A percentile compares a stretch with the other conserved stretches of the same genome.
Evolutionary conservation across 2,329 filamentous ascomycete species (phyloP).

Genomic region (Diaporthe citri): DNA sequence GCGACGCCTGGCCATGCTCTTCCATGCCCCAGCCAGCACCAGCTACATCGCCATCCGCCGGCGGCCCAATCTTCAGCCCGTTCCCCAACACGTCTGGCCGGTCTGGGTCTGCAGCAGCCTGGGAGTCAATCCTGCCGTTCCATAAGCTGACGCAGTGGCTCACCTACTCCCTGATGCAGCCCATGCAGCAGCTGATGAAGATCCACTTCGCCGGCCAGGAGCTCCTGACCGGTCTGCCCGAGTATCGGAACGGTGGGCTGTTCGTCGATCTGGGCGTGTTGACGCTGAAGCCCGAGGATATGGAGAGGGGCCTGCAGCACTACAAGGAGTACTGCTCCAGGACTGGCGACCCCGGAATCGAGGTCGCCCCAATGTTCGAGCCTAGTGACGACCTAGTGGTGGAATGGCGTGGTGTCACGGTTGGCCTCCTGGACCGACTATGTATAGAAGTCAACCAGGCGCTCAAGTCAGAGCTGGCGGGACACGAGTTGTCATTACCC

Average conservation of each 20-base stretch:
- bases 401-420: conserved; percentile 74
- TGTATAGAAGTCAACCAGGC: conserved; percentile 69
- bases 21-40: conserved; percentile 74
- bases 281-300: conserved; percentile 60
- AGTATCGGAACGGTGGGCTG: conserved; percentile 79
- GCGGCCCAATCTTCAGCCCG: conserved; percentile 65
- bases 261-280: conserved; percentile 72
- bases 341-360: conserved; percentile 72
- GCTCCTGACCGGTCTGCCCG: conserved; percentile 75
- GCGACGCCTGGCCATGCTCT: conserved; percentile 93
- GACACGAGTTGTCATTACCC: conserved; percentile 80
- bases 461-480: conserved; percentile 73
- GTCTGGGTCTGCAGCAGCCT: conserved; percentile 65
- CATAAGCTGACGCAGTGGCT: conserved; percentile 80
- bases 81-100: conserved; percentile 56
- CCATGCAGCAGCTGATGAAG: conserved; percentile 66
- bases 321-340: conserved; percentile 76
- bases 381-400: conserved; percentile 72
- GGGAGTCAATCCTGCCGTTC: conserved; percentile 79
- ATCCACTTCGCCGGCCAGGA: conserved; percentile 64
- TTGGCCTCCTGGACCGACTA: conserved; percentile 70
- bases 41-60: conserved; percentile 54
- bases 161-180: conserved; percentile 78
- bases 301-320: conserved; percentile 57
- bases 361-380: conserved; percentile 70